phyloP scores from a whole-genome alignment of 2,329 filamentous ascomycete genomes.

The Celoporthe dispersa region DNA sequence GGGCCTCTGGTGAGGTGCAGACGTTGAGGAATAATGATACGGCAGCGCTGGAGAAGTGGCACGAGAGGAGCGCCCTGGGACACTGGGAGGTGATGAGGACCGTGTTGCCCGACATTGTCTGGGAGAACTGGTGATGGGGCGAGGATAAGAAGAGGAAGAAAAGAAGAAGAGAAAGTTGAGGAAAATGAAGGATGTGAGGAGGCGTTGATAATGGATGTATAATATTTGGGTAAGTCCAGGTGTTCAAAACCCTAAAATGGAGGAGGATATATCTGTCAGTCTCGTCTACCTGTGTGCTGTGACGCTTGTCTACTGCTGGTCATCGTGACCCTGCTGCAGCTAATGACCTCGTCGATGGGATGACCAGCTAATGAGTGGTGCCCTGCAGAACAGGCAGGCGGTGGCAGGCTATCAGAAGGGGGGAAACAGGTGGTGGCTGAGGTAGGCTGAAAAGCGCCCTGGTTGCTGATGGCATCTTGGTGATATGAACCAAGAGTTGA shows the following conservation, averaged over 20 bases:
- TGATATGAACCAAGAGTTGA: not conserved
- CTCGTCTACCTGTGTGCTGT: not conserved
- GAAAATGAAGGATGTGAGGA: not conserved
- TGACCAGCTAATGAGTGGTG: not conserved
- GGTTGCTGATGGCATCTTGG: not conserved
- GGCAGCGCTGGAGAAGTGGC: slow-evolving; percentile 69
- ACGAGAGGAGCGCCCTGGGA: slow-evolving; percentile 75
- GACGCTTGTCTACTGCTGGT: not conserved
- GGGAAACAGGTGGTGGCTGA: not conserved
- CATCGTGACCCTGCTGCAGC: not conserved
- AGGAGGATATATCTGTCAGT: not conserved
- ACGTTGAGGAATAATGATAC: slow-evolving; percentile 69
- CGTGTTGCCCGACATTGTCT: slow-evolving; percentile 77
- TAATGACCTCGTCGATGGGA: not conserved
- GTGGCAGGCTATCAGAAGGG: not conserved
- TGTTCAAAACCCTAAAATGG: not conserved
- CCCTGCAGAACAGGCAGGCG: not conserved
- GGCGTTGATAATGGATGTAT: not conserved
- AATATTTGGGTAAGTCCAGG: not conserved
- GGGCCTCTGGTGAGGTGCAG: slow-evolving; percentile 47
- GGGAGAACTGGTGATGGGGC: slow-evolving; percentile 78
- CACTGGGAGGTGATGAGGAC: slow-evolving; percentile 94
- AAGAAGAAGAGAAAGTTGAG: not conserved
- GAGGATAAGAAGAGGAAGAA: too few relatives aligned
- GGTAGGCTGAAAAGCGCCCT: not conserved